A percentile compares a stretch with the other conserved stretches of the same genome.
phyloP scores from a whole-genome alignment of 148 eudicot genomes.

The Rhododendron vialii region DNA sequence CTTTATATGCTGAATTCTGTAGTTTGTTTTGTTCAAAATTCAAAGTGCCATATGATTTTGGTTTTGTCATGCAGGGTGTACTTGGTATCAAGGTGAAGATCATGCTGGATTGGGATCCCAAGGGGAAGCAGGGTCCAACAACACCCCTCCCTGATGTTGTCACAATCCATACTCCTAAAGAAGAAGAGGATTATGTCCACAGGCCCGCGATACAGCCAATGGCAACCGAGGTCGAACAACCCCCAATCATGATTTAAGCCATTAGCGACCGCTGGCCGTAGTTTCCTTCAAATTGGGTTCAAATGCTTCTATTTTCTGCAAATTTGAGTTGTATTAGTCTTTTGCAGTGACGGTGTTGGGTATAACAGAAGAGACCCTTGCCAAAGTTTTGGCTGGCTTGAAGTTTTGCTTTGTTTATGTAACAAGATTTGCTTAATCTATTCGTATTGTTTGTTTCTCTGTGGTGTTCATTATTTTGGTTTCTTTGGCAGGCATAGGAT shows the following conservation, averaged over 20 bases:
- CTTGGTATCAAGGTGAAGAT: constrained; percentile 81
- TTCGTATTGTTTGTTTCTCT: neutral
- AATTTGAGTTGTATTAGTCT: neutral
- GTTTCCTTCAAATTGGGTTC: neutral
- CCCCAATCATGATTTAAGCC: constrained; percentile 19
- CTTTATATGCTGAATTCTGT: neutral
- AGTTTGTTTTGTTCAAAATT: neutral
- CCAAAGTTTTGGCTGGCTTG: neutral
- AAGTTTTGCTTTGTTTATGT: constrained; percentile 2
- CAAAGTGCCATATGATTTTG: neutral
- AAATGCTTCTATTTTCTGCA: neutral
- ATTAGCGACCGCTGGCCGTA: neutral
- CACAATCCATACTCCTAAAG: constrained; percentile 68
- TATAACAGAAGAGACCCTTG: neutral
- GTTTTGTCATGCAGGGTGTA: constrained; percentile 41
- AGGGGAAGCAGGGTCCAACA: constrained; percentile 60
- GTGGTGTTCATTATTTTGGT: neutral
- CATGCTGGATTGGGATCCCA: constrained; percentile 80
- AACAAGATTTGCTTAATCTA: neutral
- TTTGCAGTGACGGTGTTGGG: neutral
- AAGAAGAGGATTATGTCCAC: constrained; percentile 36
- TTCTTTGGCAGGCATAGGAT: neutral
- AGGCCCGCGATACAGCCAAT: constrained; percentile 14
- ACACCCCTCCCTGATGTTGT: constrained; percentile 77
- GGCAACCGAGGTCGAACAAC: constrained; percentile 33